phyloP scores from a whole-genome alignment of 495 filamentous ascomycete species.

The Lindgomyces ingoldianus region DNA sequence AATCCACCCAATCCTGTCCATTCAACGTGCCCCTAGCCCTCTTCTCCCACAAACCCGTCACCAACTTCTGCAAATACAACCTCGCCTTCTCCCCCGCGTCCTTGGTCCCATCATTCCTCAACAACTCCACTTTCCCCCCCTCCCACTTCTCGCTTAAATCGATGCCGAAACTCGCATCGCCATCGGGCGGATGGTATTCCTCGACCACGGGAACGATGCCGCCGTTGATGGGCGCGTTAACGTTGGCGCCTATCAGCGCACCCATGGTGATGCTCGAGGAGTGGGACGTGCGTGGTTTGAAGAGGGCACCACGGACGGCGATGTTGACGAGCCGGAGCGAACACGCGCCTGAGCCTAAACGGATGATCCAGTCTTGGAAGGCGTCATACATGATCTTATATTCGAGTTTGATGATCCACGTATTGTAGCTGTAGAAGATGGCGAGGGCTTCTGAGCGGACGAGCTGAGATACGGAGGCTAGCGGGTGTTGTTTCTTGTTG shows the following conservation, averaged over 20 bases:
- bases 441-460: constrained; percentile 36
- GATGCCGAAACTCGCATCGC: constrained; percentile 36
- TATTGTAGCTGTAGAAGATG: constrained; percentile 39
- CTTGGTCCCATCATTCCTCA: constrained; percentile 27
- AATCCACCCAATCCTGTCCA: constrained; percentile 31
- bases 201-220: constrained; percentile 4
- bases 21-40: constrained; percentile 25
- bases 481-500: constrained; percentile 33
- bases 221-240: background rate
- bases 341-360: constrained; percentile 15
- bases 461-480: constrained; percentile 32
- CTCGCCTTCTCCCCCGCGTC: constrained; percentile 24
- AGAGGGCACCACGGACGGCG: constrained; percentile 22
- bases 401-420: constrained; percentile 39
- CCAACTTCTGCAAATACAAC: constrained; percentile 10
- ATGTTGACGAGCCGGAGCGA: constrained; percentile 23
- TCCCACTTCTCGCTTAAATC: constrained; percentile 35
- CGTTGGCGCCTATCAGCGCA: background rate
- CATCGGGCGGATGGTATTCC: constrained; percentile 28
- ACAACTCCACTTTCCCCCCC: constrained; percentile 28
- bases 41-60: constrained; percentile 32
- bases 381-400: constrained; percentile 37
- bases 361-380: constrained; percentile 35
- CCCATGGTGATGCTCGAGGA: background rate
- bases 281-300: constrained; percentile 26